phyloP scores from a whole-genome alignment of 2,329 filamentous ascomycete species.

The Exophiala calicioides region DNA sequence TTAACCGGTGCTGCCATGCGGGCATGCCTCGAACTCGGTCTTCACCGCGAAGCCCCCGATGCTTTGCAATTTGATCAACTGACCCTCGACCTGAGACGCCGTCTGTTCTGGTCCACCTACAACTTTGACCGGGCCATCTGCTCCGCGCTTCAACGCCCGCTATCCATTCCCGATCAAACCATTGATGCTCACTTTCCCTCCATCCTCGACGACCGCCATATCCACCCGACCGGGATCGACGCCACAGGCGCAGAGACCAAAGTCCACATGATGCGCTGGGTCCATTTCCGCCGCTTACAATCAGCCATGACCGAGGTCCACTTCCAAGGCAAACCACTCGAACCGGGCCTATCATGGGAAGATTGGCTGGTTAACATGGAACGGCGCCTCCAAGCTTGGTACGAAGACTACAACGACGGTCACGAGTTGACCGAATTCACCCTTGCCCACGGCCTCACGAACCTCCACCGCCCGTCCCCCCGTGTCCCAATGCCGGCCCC shows the following conservation, averaged over 20 bases:
- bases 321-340: conserved; percentile 33
- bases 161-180: conserved; percentile 34
- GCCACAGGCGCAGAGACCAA: conserved; percentile 31
- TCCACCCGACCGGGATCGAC: conserved; percentile 31
- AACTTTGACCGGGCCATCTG: conserved; percentile 34
- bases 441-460: conserved; percentile 31
- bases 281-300: conserved; percentile 31
- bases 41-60: conserved; percentile 33
- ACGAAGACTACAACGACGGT: conserved; percentile 32
- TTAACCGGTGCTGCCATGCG: conserved; percentile 34
- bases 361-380: conserved; percentile 34
- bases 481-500: conserved; percentile 30
- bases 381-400: conserved; percentile 30
- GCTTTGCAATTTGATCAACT: conserved; percentile 27
- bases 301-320: conserved; percentile 35
- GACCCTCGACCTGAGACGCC: conserved; percentile 32
- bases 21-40: conserved; percentile 32
- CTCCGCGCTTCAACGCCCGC: conserved; percentile 33
- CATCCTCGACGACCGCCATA: conserved; percentile 30
- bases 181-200: conserved; percentile 33
- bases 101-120: conserved; percentile 34
- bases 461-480: conserved; percentile 33
- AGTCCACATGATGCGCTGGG: conserved; percentile 30
- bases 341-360: conserved; percentile 32
- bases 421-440: conserved; percentile 32